Conservation (phyloP, 257 asterid genomes). For the Solanum peruvianum region DNA sequence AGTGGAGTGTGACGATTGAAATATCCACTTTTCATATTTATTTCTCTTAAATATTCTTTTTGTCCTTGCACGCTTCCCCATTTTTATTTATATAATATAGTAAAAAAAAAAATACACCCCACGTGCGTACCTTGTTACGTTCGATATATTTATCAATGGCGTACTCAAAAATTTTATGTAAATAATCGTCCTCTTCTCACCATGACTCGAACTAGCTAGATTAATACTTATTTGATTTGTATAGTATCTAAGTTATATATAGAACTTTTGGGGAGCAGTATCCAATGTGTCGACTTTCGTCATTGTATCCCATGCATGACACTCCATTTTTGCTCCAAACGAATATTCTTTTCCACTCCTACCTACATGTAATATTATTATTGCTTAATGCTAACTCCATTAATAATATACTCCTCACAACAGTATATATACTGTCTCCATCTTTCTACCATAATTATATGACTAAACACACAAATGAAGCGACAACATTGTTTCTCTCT, state of each 20-base stretch:
- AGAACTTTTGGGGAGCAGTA: not conserved
- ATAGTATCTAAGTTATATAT: not conserved
- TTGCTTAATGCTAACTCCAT: not conserved
- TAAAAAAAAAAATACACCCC: not conserved
- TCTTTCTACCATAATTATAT: not conserved
- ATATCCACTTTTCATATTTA: not conserved
- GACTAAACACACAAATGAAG: not conserved
- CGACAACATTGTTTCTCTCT: not conserved
- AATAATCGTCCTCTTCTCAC: not conserved
- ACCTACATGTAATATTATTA: not conserved
- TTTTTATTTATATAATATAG: too few species aligned
- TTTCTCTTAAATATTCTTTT: not conserved
- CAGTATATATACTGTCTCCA: not conserved
- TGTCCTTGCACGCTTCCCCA: not conserved
- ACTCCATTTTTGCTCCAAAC: not conserved
- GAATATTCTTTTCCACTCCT: not conserved
- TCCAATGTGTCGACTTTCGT: not conserved
- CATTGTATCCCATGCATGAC: not conserved
- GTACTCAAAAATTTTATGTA: too few species aligned
- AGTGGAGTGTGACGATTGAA: not conserved
- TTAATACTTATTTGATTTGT: not conserved
- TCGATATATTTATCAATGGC: not conserved
- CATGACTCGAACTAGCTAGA: not conserved
- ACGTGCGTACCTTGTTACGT: not conserved
- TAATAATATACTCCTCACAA: not conserved